A percentile compares a stretch with the other conserved stretches of the same genome.
phyloP scores from a whole-genome alignment of 192 early-diverging fungal species.

The Backusella circina region DNA sequence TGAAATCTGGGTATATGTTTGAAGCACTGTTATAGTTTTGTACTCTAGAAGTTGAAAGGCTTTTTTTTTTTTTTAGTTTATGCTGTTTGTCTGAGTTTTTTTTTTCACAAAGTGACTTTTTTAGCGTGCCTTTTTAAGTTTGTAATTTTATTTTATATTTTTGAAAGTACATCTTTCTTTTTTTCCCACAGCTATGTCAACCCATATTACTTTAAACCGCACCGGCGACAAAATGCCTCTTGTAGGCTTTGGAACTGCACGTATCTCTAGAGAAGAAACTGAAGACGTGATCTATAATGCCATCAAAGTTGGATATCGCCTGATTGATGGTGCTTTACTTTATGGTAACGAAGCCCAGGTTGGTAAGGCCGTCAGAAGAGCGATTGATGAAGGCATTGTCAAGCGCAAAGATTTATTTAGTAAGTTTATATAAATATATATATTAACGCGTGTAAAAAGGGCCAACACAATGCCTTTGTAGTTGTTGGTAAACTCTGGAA shows the following conservation, averaged over 20 bases:
- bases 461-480: too few species aligned
- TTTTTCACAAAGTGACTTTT: too few species aligned
- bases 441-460: background rate
- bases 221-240: conserved; percentile 50
- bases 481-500: conserved; percentile 56
- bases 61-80: too few species aligned
- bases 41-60: background rate
- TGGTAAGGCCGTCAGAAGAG: background rate
- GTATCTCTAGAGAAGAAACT: conserved; percentile 38
- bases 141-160: too few species aligned
- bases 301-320: background rate
- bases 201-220: conserved; percentile 24
- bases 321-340: background rate
- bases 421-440: conserved; percentile 7
- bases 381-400: background rate
- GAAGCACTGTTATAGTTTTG: background rate
- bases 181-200: background rate
- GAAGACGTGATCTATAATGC: conserved; percentile 40
- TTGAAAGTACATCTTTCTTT: too few species aligned
- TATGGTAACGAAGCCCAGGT: background rate
- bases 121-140: too few species aligned
- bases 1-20: background rate
- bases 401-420: conserved; percentile 24
- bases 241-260: conserved; percentile 49
- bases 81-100: too few species aligned